Evolutionary conservation across 148 eudicot genomes (phyloP).

Genomic region (Diospyros lotus): DNA sequence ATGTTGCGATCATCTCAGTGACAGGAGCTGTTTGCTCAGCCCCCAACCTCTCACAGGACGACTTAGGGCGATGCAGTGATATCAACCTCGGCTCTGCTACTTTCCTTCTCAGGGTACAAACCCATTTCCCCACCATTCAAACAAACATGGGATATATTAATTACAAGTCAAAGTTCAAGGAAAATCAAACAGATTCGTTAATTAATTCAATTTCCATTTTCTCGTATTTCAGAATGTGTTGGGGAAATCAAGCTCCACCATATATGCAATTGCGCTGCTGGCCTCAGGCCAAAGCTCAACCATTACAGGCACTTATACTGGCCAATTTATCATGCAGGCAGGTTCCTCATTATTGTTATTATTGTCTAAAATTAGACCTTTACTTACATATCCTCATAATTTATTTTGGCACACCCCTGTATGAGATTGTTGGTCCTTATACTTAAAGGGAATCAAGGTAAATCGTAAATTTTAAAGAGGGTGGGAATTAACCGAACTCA

Average conservation of each 20-base stretch:
- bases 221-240: constrained; percentile 46
- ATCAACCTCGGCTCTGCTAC: constrained; percentile 75
- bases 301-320: constrained; percentile 95
- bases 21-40: constrained; percentile 63
- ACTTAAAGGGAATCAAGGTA: too few species aligned
- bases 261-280: constrained; percentile 74
- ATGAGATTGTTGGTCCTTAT: not conserved
- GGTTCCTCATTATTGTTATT: not conserved
- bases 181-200: too few species aligned
- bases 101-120: constrained; percentile 59
- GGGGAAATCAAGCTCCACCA: constrained; percentile 56
- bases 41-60: constrained; percentile 22
- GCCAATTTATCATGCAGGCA: constrained; percentile 94
- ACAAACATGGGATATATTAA: constrained; percentile 67
- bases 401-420: not conserved
- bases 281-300: constrained; percentile 97
- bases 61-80: constrained; percentile 42
- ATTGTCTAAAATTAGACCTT: too few species aligned
- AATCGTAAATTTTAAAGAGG: too few species aligned
- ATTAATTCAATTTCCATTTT: not conserved
- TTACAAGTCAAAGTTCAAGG: too few species aligned
- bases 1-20: constrained; percentile 69
- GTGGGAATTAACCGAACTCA: too few species aligned
- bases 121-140: constrained; percentile 20
- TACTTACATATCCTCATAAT: not conserved